Base-by-base conservation (phyloP, 768 basidiomycete genomes). In the Termitomyces sp. region DNA sequence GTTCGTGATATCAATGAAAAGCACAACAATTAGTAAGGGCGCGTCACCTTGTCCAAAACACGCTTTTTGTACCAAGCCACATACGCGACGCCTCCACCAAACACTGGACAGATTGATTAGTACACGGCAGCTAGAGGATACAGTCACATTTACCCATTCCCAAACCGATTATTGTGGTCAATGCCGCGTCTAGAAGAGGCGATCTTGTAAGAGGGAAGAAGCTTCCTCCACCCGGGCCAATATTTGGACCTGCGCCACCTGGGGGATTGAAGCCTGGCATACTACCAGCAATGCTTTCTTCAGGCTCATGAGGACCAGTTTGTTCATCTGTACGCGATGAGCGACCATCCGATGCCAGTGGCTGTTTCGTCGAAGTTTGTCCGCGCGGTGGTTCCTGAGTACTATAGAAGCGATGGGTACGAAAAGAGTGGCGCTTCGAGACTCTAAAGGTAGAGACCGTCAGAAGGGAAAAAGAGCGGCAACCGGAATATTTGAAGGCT, bases 21-120 rank as follows among this genome's bases (percentile, higher is more conserved):
- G 28, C 13, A 39, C 39, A 22, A 16, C 8, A 7, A 47, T 26
- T 18, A 24, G 26, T 41, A 26, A 12, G 8, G 31, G 33, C 20
- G 55, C 13, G 20, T 54, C 62, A 88, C 92, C 81, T 95, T 88
- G 69, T 83, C 75, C 20, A 94, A 75, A 20, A 94, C 93, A 63
- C 86, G 84, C 62, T 77, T 81, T 71, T 94, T 93, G 74, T 94
- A 94, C 88, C 85, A 92, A 29, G 77, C 74, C 54, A 90, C 72
- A 70, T 92, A 92, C 26, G 78, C 80, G 10, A 88, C 75, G 49
- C 92, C 90, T 41, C 90, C 88, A 15, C 82, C 65, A 64, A 92
- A 88, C 7, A 87, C 83, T 86, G 15, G 46, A 37, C 22, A 61
- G 34, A 49, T n/a, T 20, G 20, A 55, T 61, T 7, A 63, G 46